Conservation (phyloP, 495 filamentous ascomycete species). For the Aspergillus haitiensis region DNA sequence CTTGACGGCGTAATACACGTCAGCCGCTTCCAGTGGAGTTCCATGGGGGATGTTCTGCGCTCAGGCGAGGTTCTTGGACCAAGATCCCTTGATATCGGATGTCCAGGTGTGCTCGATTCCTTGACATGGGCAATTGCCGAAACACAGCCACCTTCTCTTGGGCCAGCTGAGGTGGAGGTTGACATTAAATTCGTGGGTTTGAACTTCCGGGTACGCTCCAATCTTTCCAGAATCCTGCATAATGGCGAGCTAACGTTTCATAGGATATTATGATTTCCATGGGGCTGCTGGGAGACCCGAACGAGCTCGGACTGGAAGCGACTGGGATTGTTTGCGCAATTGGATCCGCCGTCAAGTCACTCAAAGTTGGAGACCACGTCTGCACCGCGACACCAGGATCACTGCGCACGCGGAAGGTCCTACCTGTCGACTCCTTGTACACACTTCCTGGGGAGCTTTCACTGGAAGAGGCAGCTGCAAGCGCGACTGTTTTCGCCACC, state of each 20-base stretch:
- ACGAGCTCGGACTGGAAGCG: conserved; percentile 4
- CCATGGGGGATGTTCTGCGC: background rate
- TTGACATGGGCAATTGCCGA: background rate
- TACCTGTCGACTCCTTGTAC: conserved; percentile 1
- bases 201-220: conserved; percentile 37
- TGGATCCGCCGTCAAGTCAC: conserved; percentile 32
- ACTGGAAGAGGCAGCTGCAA: conserved; percentile 37
- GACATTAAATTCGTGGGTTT: conserved; percentile 40
- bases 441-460: conserved; percentile 28
- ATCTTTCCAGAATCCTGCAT: background rate
- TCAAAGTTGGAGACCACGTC: conserved; percentile 41
- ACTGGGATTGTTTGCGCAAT: conserved; percentile 37
- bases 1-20: conserved; percentile 28
- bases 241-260: background rate
- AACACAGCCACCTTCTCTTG: background rate
- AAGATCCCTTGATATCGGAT: too few species aligned
- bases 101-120: background rate
- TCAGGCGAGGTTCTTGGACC: background rate
- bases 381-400: conserved; percentile 4
- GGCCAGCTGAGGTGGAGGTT: conserved; percentile 32
- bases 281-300: conserved; percentile 17
- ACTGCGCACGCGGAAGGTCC: background rate
- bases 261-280: conserved; percentile 33
- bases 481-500: conserved; percentile 43
- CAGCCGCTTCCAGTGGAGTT: conserved; percentile 29